Evolutionary conservation across 768 basidiomycete genomes (phyloP).

Genomic region (Lactarius vividus): DNA sequence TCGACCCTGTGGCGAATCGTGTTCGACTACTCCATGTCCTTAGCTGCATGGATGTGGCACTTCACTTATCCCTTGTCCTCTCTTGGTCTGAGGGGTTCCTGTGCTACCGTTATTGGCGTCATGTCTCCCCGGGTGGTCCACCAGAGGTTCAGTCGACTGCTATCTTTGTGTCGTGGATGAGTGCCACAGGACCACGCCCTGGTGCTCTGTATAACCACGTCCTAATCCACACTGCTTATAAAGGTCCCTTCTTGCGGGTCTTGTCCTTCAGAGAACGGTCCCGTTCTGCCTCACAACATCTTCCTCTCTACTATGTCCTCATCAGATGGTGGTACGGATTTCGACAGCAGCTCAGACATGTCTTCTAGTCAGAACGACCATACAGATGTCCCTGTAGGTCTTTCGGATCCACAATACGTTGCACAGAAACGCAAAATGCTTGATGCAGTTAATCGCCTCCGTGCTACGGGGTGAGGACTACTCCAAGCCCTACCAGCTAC

Average conservation of each 20-base stretch:
- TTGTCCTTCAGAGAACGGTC: not conserved
- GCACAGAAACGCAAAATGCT: constrained; percentile 47
- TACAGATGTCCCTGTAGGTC: constrained; percentile 40
- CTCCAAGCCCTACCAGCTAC: constrained; percentile 7
- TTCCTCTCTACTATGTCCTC: not conserved
- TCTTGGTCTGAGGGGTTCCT: not conserved
- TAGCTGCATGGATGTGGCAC: not conserved
- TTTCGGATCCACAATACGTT: constrained; percentile 47
- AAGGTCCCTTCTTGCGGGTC: not conserved
- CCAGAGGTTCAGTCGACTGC: not conserved
- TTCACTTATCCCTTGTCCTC: not conserved
- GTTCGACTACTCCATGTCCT: not conserved
- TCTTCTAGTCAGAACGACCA: not conserved
- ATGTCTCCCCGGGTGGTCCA: not conserved
- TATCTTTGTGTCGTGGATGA: not conserved
- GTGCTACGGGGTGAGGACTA: constrained; percentile 54
- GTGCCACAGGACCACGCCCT: not conserved
- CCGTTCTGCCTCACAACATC: not conserved
- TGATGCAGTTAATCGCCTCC: constrained; percentile 56
- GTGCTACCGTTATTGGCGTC: not conserved
- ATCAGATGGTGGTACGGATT: not conserved
- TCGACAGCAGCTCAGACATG: not conserved
- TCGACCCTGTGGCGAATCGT: not conserved
- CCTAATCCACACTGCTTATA: not conserved
- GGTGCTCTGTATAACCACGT: not conserved